Evolutionary conservation across 139 green algal genomes (phyloP).

Genomic region (Chlorella ohadii): DNA sequence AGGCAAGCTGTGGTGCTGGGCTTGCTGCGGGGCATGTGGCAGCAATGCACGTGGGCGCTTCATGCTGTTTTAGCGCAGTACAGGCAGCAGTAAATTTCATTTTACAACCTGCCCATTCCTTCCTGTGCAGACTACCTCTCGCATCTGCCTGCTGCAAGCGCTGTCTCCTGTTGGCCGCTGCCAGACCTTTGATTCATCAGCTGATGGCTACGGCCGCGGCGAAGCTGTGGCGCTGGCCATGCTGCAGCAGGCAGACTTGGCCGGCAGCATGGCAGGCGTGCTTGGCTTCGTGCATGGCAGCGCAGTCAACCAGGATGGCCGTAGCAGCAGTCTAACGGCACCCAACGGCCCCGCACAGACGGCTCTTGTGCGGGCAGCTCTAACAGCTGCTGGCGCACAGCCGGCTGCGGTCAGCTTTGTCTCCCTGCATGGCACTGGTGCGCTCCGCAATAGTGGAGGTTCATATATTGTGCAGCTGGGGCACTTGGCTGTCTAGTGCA

Average conservation of each 20-base stretch:
- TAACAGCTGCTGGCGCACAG: conserved; percentile 25
- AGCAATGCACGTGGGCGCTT: too few species aligned
- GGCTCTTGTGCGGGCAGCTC: conserved; percentile 56
- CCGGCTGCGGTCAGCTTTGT: neutral
- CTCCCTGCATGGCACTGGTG: conserved; percentile 60
- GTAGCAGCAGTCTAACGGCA: conserved; percentile 84
- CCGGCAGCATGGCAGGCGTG: neutral
- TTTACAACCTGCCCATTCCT: neutral
- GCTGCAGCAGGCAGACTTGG: neutral
- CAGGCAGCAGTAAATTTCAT: too few species aligned
- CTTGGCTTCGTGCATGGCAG: conserved; percentile 58
- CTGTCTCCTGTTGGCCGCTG: conserved; percentile 62
- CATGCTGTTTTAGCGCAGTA: too few species aligned
- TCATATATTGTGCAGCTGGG: too few species aligned
- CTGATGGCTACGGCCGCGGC: conserved; percentile 70
- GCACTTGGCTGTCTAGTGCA: too few species aligned
- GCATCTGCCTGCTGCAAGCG: conserved; percentile 34
- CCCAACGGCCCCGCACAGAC: conserved; percentile 80
- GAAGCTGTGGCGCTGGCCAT: conserved; percentile 46
- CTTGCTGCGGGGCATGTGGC: neutral
- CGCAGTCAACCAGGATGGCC: conserved; percentile 90
- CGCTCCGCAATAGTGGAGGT: too few species aligned
- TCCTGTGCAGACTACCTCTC: conserved; percentile 26
- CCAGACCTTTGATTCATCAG: conserved; percentile 63
- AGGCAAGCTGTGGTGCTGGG: conserved; percentile 14